Conservation (phyloP, 495 filamentous ascomycete species). For the Aspergillus conjunctus region DNA sequence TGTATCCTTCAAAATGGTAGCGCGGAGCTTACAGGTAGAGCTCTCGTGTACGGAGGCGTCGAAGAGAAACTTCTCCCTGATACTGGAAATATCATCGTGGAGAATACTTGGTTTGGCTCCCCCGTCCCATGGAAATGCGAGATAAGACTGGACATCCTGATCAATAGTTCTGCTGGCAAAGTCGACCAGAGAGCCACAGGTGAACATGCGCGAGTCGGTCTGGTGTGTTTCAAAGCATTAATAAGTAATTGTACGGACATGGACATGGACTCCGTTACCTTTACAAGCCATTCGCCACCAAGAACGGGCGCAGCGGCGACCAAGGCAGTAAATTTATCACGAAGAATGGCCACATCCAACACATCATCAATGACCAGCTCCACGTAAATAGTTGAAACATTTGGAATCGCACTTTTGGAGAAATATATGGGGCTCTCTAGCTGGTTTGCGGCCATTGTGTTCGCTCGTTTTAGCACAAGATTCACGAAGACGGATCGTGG, state of each 20-base stretch:
- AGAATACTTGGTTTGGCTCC: conserved; percentile 1
- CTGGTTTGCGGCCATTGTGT: too few relatives aligned
- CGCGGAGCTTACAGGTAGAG: conserved; percentile 5
- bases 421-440: too few relatives aligned
- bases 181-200: conserved; percentile 3
- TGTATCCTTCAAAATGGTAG: conserved; percentile 9
- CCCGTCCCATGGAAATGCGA: neutral
- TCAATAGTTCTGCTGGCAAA: too few relatives aligned
- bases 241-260: neutral
- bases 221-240: neutral
- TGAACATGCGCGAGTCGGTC: too few relatives aligned
- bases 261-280: neutral
- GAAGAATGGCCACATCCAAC: neutral
- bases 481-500: too few relatives aligned
- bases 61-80: conserved; percentile 7
- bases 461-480: too few relatives aligned
- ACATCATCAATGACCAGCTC: conserved; percentile 8
- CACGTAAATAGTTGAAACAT: neutral
- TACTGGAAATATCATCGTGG: neutral
- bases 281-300: neutral
- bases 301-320: neutral
- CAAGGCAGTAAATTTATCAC: neutral
- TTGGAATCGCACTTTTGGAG: too few relatives aligned
- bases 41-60: neutral
- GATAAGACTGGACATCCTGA: neutral